phyloP scores from a whole-genome alignment of 1,284 basidiomycete species.

The Cutaneotrichosporon spelunceum region DNA sequence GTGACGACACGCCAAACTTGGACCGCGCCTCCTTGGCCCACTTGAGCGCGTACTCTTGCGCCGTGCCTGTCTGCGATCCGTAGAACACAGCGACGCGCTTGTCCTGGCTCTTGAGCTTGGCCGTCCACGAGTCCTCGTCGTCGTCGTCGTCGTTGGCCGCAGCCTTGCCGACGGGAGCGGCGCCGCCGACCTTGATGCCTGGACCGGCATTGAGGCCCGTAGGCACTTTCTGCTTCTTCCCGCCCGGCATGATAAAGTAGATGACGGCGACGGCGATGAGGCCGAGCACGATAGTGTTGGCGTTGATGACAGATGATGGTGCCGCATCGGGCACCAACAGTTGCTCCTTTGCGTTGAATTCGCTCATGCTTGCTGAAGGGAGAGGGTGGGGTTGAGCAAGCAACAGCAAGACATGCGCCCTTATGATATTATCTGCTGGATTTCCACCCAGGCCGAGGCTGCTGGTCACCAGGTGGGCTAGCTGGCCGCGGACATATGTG shows the following conservation, averaged over 20 bases:
- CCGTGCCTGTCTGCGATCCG: constrained; percentile 95
- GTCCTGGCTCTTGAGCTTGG: constrained; percentile 59
- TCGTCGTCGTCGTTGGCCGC: neutral
- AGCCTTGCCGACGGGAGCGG: neutral
- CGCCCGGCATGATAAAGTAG: neutral
- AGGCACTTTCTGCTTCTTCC: neutral
- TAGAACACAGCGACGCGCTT: constrained; percentile 94
- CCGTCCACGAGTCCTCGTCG: constrained; percentile 2
- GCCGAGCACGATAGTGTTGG: neutral
- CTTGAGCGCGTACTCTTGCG: constrained; percentile 91
- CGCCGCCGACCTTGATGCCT: neutral
- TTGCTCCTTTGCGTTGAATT: neutral
- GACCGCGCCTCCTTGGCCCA: constrained; percentile 90
- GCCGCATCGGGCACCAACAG: neutral
- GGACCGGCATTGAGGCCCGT: neutral
- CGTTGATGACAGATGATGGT: neutral
- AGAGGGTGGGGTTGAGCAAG: neutral
- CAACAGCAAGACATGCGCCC: neutral
- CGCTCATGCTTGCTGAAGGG: neutral
- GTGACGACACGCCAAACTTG: constrained; percentile 84
- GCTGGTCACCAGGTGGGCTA: neutral
- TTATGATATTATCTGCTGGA: neutral
- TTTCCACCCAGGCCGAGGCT: neutral
- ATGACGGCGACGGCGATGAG: constrained; percentile 1
- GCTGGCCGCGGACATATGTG: neutral